Conservation (phyloP, 768 basidiomycete species). For the Boletus vermiculosoides region DNA sequence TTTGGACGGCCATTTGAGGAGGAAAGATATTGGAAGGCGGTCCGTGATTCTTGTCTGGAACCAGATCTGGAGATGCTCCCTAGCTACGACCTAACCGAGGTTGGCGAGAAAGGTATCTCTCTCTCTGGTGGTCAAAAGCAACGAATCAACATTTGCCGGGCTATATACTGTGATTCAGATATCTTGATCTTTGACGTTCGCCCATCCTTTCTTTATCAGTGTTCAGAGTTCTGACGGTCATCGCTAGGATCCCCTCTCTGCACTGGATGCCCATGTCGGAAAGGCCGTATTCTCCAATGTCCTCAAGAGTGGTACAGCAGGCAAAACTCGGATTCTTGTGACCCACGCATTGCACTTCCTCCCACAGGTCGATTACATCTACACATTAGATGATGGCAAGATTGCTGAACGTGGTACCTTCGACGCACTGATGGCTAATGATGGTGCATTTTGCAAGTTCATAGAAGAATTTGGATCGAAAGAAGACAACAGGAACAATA, state of each 20-base stretch:
- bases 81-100: constrained; percentile 79
- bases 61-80: constrained; percentile 77
- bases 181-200: constrained; percentile 79
- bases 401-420: constrained; percentile 84
- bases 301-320: constrained; percentile 56
- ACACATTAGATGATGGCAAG: constrained; percentile 70
- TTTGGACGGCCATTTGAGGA: constrained; percentile 85
- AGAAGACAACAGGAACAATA: constrained; percentile 45
- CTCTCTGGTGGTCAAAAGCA: constrained; percentile 83
- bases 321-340: constrained; percentile 84
- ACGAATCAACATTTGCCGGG: constrained; percentile 80
- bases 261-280: constrained; percentile 90
- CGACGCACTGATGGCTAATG: constrained; percentile 58
- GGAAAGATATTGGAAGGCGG: constrained; percentile 76
- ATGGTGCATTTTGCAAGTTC: constrained; percentile 71
- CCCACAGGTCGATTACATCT: constrained; percentile 83
- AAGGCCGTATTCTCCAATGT: constrained; percentile 85
- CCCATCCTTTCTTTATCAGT: neutral
- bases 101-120: constrained; percentile 85
- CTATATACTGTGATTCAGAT: constrained; percentile 83
- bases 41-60: constrained; percentile 75
- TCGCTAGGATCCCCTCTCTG: constrained; percentile 74
- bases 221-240: neutral
- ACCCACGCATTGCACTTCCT: constrained; percentile 93
- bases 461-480: constrained; percentile 75